Conservation (phyloP, 208 protist genomes). For the Acanthamoeba healyi region DNA sequence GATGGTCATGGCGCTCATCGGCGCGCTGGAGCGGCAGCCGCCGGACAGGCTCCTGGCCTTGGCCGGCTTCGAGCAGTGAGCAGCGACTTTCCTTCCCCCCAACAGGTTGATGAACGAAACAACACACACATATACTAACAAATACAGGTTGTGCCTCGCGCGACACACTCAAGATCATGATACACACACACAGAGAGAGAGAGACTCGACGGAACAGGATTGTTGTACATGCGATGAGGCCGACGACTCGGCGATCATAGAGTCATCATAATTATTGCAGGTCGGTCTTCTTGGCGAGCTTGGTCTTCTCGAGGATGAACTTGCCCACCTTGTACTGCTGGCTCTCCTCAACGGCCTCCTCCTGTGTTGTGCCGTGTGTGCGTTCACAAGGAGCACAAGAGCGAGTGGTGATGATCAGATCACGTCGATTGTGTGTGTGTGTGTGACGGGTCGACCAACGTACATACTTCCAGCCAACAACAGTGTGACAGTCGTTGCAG, state of each 20-base stretch:
- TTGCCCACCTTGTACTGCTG: constrained; percentile 85
- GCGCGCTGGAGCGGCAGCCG: background rate
- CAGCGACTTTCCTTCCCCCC: too few relatives aligned
- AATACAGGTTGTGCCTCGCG: too few relatives aligned
- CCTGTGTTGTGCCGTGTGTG: constrained; percentile 39
- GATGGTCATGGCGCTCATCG: background rate
- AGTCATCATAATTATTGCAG: too few relatives aligned
- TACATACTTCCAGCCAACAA: constrained; percentile 85
- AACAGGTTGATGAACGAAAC: too few relatives aligned
- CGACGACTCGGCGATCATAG: too few relatives aligned
- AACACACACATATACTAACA: too few relatives aligned
- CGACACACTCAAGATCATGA: too few relatives aligned
- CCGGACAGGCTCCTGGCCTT: background rate
- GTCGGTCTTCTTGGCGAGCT: constrained; percentile 49
- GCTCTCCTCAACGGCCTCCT: constrained; percentile 78
- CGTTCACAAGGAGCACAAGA: background rate
- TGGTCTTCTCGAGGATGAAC: constrained; percentile 83
- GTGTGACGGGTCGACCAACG: background rate
- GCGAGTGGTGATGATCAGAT: background rate
- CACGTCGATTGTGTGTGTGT: too few relatives aligned
- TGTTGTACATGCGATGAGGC: too few relatives aligned
- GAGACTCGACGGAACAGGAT: too few relatives aligned
- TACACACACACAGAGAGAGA: too few relatives aligned
- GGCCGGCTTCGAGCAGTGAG: background rate
- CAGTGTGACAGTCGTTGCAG: constrained; percentile 77